A percentile compares a stretch with the other conserved stretches of the same genome.
These are phyloP conservation scores for Fraxinus sp. DNA, from an alignment of 305 asterid genomes.

Conservation along the genomic window DNA sequence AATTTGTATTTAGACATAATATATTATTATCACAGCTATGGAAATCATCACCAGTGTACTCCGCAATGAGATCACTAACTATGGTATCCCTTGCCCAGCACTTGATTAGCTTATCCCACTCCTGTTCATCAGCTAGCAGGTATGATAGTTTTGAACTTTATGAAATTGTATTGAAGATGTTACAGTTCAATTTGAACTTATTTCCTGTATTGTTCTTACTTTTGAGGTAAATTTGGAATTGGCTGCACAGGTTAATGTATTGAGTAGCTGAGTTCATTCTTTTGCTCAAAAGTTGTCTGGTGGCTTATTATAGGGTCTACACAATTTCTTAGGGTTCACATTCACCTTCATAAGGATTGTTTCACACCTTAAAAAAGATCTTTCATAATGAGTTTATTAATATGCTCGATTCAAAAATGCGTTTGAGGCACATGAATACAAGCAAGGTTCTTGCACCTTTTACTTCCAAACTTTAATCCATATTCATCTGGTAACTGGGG, in stretches of 20 bases:
- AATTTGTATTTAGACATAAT: conserved; percentile 31
- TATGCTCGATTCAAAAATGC: background rate
- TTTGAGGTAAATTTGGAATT: conserved; percentile 14
- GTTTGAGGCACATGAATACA: conserved; percentile 16
- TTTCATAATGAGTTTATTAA: background rate
- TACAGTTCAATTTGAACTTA: background rate
- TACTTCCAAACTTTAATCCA: conserved; percentile 15
- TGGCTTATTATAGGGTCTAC: background rate
- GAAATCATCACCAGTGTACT: conserved; percentile 90
- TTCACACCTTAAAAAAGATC: background rate
- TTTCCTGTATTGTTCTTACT: background rate
- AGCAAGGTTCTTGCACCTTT: conserved; percentile 19
- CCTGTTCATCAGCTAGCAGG: conserved; percentile 88
- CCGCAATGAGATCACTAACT: conserved; percentile 89
- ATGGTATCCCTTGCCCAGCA: conserved; percentile 99
- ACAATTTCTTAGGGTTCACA: conserved; percentile 1
- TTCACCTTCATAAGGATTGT: background rate
- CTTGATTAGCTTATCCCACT: conserved; percentile 78
- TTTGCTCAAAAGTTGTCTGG: background rate
- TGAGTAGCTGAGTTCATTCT: conserved; percentile 10
- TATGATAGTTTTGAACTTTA: conserved; percentile 31
- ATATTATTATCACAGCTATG: conserved; percentile 68
- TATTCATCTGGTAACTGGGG: conserved; percentile 18
- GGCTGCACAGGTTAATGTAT: conserved; percentile 15
- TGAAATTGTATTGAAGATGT: conserved; percentile 14